Conservation (phyloP, 805 yeast species). For the Ogataea pignaliae region DNA sequence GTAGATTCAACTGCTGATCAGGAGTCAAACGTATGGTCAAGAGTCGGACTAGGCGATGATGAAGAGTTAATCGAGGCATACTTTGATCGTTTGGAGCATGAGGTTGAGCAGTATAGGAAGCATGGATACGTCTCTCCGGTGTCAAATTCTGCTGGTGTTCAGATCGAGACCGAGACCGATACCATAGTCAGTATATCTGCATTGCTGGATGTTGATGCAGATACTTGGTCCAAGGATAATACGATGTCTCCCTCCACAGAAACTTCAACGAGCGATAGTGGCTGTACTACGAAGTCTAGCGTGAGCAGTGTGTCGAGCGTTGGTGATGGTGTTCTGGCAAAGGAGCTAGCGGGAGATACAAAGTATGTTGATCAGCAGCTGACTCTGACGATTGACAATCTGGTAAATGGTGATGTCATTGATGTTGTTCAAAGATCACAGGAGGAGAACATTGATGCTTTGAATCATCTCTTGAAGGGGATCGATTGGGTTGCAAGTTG, state of each 20-base stretch:
- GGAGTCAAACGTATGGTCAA: not conserved
- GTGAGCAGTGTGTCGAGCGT: not conserved
- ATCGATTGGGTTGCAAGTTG: conserved; percentile 12
- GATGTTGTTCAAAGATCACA: conserved; percentile 17
- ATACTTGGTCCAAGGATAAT: too few species aligned
- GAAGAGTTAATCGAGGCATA: too few species aligned
- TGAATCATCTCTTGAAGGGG: conserved; percentile 17
- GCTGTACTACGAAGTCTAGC: not conserved
- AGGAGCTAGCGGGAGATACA: not conserved
- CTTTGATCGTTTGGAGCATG: too few species aligned
- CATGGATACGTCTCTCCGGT: too few species aligned
- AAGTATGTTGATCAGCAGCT: conserved; percentile 2
- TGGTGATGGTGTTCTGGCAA: not conserved
- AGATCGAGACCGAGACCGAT: too few species aligned
- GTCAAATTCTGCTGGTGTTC: too few species aligned
- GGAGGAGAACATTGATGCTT: conserved; percentile 21
- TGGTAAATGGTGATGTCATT: conserved; percentile 18
- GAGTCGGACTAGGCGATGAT: too few species aligned
- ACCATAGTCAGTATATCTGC: too few species aligned
- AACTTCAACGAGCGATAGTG: not conserved
- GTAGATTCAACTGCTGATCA: not conserved
- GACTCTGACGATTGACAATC: conserved; percentile 12
- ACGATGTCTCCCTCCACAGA: too few species aligned
- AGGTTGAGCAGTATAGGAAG: too few species aligned
- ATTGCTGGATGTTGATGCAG: too few species aligned